Conservation (phyloP, 257 asterid species). For the Forsythia viridissima region DNA sequence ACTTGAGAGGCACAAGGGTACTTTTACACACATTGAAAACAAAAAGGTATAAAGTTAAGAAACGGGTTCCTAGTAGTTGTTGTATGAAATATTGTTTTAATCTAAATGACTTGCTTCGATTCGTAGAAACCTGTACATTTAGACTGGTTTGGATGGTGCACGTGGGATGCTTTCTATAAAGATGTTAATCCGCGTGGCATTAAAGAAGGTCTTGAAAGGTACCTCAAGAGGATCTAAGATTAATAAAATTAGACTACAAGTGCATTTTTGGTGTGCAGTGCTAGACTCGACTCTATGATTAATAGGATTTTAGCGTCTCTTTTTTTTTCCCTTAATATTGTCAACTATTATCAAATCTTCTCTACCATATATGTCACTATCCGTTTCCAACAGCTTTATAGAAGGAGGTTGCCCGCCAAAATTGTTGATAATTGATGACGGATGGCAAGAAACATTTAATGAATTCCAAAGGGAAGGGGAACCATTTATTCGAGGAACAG, state of each 20-base stretch:
- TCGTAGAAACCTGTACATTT: conserved; percentile 46
- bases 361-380: background rate
- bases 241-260: background rate
- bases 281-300: background rate
- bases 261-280: background rate
- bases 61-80: background rate
- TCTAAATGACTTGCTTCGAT: conserved; percentile 6
- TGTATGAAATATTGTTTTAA: background rate
- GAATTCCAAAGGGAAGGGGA: conserved; percentile 56
- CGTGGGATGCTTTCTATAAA: conserved; percentile 59
- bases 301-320: background rate
- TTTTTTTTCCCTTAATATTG: background rate
- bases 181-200: conserved; percentile 47
- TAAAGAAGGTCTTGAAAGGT: conserved; percentile 60
- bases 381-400: conserved; percentile 35
- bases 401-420: conserved; percentile 62
- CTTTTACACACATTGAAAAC: conserved; percentile 50
- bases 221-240: background rate
- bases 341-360: background rate
- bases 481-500: conserved; percentile 48
- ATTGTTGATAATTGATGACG: conserved; percentile 73
- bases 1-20: conserved; percentile 49
- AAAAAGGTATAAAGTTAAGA: conserved; percentile 37
- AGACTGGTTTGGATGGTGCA: conserved; percentile 66
- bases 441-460: conserved; percentile 74